A percentile compares a stretch with the other conserved stretches of the same genome.
Evolutionary conservation across 1,284 basidiomycete species (phyloP).

Genomic region (Puccinia novopanici): DNA sequence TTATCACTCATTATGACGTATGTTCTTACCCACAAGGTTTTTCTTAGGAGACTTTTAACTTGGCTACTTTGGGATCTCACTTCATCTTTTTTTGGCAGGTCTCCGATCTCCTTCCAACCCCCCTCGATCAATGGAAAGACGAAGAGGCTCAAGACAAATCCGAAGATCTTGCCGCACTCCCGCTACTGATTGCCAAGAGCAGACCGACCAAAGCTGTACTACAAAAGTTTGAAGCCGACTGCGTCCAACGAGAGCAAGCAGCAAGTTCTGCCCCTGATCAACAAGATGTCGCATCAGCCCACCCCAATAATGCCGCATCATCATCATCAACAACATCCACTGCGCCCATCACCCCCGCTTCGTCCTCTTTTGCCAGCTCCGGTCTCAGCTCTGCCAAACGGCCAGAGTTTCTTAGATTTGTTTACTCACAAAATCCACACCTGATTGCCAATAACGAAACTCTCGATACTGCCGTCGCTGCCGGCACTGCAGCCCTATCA

Average conservation of each 20-base stretch:
- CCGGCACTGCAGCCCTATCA: slow-evolving; percentile 24
- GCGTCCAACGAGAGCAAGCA: slow-evolving; percentile 11
- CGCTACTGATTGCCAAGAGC: slow-evolving; percentile 49
- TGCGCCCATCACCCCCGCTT: neutral
- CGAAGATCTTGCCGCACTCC: slow-evolving; percentile 43
- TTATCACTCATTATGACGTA: slow-evolving; percentile 39
- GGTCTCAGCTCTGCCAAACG: slow-evolving; percentile 46
- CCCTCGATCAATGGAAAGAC: slow-evolving; percentile 31
- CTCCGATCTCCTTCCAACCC: slow-evolving; percentile 13
- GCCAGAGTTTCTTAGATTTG: slow-evolving; percentile 43
- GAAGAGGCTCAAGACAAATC: slow-evolving; percentile 45
- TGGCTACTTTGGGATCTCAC: neutral
- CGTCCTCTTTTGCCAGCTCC: slow-evolving; percentile 23
- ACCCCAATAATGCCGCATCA: neutral
- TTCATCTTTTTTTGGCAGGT: slow-evolving; percentile 1
- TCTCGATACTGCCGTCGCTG: slow-evolving; percentile 41
- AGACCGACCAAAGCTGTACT: slow-evolving; percentile 36
- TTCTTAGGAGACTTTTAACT: neutral
- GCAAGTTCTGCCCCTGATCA: neutral
- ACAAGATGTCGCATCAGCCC: neutral
- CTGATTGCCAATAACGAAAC: slow-evolving; percentile 17
- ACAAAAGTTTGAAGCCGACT: slow-evolving; percentile 40
- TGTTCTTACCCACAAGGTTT: neutral
- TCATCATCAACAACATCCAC: neutral
- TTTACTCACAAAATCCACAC: slow-evolving; percentile 46